A percentile compares a stretch with the other conserved stretches of the same genome.
Conservation (phyloP, 805 yeast species). For the Candida manassasensis region DNA sequence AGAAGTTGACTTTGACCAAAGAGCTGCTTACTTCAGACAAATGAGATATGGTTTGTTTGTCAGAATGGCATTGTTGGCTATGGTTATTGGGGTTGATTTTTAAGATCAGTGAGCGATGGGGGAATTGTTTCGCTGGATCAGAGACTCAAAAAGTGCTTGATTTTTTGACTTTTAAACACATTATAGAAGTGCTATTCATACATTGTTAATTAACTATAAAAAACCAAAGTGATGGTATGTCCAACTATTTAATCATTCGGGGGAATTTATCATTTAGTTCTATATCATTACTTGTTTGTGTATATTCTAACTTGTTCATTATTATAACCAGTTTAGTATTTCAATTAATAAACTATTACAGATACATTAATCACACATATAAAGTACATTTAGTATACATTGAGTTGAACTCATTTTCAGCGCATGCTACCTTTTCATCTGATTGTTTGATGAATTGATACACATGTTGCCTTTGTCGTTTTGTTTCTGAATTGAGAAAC, state of each 20-base stretch:
- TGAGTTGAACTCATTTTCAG: no score
- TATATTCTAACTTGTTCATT: slow-evolving; percentile 2
- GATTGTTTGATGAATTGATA: no score
- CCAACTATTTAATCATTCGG: slow-evolving; percentile 4
- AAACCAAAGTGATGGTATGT: background rate
- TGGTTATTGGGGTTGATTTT: slow-evolving; percentile 95
- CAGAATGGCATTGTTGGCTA: slow-evolving; percentile 96
- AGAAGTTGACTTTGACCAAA: slow-evolving; percentile 98
- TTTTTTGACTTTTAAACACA: background rate
- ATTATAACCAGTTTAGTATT: no score
- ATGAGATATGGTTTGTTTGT: slow-evolving; percentile 98
- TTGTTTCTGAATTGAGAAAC: no score
- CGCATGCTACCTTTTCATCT: no score
- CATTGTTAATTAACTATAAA: background rate
- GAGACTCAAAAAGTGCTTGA: background rate
- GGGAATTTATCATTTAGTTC: slow-evolving; percentile 5
- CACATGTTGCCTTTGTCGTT: no score
- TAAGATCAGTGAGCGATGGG: slow-evolving; percentile 21
- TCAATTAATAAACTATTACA: no score
- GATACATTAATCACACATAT: no score
- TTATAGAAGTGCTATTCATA: slow-evolving; percentile 4
- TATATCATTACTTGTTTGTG: slow-evolving; percentile 1
- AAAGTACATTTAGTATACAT: no score
- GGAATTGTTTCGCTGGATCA: slow-evolving; percentile 7
- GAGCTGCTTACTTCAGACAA: slow-evolving; percentile 99